Evolutionary conservation across 1,139 yeast genomes (phyloP).

Genomic region (Taphrina populina): DNA sequence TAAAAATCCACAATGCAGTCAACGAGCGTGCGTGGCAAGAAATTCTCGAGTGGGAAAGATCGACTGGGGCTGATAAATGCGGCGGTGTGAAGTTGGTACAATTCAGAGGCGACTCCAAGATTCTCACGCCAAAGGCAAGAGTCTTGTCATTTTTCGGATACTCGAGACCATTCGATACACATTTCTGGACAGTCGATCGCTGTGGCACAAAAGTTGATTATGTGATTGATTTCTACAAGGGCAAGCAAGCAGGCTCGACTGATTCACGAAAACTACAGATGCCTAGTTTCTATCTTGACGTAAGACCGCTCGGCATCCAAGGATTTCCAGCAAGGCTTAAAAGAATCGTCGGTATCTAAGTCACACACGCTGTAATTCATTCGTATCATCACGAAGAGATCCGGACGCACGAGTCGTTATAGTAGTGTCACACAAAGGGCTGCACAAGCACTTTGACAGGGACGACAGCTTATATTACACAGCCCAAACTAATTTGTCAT

Average conservation of each 20-base stretch:
- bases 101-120: slow-evolving; percentile 83
- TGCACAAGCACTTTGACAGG: too few species aligned
- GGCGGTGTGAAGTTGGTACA: slow-evolving; percentile 84
- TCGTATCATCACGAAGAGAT: too few species aligned
- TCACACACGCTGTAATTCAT: not conserved
- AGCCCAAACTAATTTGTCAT: slow-evolving; percentile 17
- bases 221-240: slow-evolving; percentile 87
- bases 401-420: too few species aligned
- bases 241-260: slow-evolving; percentile 46
- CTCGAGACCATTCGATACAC: slow-evolving; percentile 85
- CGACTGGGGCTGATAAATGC: slow-evolving; percentile 62
- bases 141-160: slow-evolving; percentile 54
- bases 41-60: slow-evolving; percentile 76
- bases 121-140: slow-evolving; percentile 86
- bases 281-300: slow-evolving; percentile 33
- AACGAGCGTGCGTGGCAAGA: slow-evolving; percentile 92
- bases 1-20: slow-evolving; percentile 90
- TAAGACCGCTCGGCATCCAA: slow-evolving; percentile 24
- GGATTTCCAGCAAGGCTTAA: slow-evolving; percentile 25
- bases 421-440: too few species aligned
- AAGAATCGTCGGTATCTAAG: slow-evolving; percentile 4
- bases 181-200: slow-evolving; percentile 89
- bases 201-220: slow-evolving; percentile 83
- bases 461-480: too few species aligned
- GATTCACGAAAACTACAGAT: slow-evolving; percentile 20